Evolutionary conservation across 2,329 filamentous ascomycete species (phyloP).

Genomic region (Simplicillium aogashimaense): DNA sequence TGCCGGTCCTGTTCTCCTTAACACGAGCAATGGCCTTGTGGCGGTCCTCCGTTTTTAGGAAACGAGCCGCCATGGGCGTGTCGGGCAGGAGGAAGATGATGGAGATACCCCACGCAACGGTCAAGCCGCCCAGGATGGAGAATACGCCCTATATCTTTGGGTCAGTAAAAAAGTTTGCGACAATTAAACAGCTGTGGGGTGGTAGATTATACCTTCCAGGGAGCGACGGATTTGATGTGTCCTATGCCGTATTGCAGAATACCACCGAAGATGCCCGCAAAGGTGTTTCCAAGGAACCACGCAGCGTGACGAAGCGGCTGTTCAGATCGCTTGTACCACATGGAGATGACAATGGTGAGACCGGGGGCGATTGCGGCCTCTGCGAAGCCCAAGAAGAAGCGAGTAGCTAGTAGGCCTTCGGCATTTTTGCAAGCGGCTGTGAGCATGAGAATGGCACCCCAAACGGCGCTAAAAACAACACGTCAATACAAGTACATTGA

Average conservation of each 20-base stretch:
- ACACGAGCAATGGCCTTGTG: slow-evolving; percentile 17
- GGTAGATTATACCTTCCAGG: slow-evolving; percentile 4
- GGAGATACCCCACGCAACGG: background rate
- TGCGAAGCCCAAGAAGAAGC: slow-evolving; percentile 23
- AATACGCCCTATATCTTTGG: slow-evolving; percentile 1
- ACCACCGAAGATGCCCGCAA: slow-evolving; percentile 13
- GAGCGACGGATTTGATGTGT: slow-evolving; percentile 5
- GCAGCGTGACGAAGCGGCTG: slow-evolving; percentile 14
- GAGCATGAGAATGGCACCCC: slow-evolving; percentile 30
- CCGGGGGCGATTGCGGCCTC: slow-evolving; percentile 20
- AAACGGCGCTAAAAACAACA: slow-evolving; percentile 6
- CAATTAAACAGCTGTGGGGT: no score
- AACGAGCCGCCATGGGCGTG: slow-evolving; percentile 26
- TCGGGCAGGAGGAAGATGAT: background rate
- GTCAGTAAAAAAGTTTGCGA: no score
- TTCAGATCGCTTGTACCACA: slow-evolving; percentile 23
- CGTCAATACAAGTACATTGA: no score
- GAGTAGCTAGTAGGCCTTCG: slow-evolving; percentile 23
- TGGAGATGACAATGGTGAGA: slow-evolving; percentile 17
- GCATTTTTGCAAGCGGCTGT: slow-evolving; percentile 29
- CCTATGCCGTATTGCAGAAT: slow-evolving; percentile 14
- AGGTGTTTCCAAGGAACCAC: slow-evolving; percentile 17
- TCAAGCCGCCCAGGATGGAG: background rate
- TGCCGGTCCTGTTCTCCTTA: slow-evolving; percentile 22
- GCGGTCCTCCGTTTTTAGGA: slow-evolving; percentile 31